Evolutionary conservation across 2,329 filamentous ascomycete genomes (phyloP).

Genomic region (Blumeria hordei): DNA sequence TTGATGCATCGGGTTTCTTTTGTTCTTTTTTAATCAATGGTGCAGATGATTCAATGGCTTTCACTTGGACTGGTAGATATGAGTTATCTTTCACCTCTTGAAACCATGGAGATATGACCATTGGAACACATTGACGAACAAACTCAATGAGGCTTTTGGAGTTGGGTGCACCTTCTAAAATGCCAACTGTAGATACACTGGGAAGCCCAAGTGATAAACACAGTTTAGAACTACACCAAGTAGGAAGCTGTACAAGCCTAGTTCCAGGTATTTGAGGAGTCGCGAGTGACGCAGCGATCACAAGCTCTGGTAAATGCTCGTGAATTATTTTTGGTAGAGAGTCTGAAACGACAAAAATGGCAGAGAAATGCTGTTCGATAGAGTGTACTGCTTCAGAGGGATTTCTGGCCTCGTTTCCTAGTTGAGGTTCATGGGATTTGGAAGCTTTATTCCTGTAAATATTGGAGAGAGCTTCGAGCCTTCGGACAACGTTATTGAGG

Average conservation of each 20-base stretch:
- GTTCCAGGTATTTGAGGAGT: slow-evolving; percentile 19
- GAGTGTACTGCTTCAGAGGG: not conserved
- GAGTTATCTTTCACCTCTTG: slow-evolving; percentile 17
- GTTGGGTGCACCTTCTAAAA: slow-evolving; percentile 30
- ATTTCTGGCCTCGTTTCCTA: not conserved
- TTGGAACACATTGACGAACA: slow-evolving; percentile 25
- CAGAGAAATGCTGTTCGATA: slow-evolving; percentile 13
- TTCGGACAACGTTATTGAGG: slow-evolving; percentile 35
- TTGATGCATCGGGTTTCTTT: not conserved
- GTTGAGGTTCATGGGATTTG: not conserved
- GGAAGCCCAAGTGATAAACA: slow-evolving; percentile 33
- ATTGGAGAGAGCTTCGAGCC: slow-evolving; percentile 18
- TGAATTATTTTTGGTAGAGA: slow-evolving; percentile 33
- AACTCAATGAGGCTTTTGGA: slow-evolving; percentile 31
- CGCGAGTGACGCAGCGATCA: slow-evolving; percentile 24
- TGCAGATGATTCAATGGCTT: slow-evolving; percentile 18
- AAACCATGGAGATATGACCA: slow-evolving; percentile 32
- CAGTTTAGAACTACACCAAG: slow-evolving; percentile 30
- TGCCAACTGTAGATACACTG: slow-evolving; percentile 37
- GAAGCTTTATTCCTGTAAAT: not conserved
- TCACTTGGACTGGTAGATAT: slow-evolving; percentile 24
- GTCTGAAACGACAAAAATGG: slow-evolving; percentile 33
- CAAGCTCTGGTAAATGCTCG: slow-evolving; percentile 32
- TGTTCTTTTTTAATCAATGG: slow-evolving; percentile 3
- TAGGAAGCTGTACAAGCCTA: slow-evolving; percentile 37